phyloP scores from a whole-genome alignment of 768 basidiomycete genomes.

The Boletus pseudopeckii region DNA sequence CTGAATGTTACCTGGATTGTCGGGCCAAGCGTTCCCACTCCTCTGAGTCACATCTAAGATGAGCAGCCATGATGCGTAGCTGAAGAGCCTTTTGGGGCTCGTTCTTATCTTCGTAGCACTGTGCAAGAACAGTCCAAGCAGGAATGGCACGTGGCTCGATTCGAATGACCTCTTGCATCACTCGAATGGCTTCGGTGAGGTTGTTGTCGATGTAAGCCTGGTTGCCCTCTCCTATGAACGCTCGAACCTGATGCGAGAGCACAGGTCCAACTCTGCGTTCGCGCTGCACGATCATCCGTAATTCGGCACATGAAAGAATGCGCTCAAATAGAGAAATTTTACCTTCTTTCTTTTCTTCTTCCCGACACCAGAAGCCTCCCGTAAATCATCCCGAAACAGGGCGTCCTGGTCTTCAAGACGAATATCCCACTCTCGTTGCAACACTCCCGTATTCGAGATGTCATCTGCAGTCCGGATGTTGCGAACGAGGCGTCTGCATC shows the following conservation, averaged over 20 bases:
- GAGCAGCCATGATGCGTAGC: conserved; percentile 41
- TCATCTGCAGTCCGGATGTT: conserved; percentile 49
- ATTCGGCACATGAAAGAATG: background rate
- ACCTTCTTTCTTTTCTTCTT: conserved; percentile 46
- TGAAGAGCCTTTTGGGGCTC: conserved; percentile 13
- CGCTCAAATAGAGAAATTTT: background rate
- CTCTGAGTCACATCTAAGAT: conserved; percentile 76
- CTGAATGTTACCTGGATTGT: conserved; percentile 60
- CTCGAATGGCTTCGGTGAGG: conserved; percentile 61
- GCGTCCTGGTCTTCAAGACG: conserved; percentile 53
- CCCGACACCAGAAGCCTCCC: conserved; percentile 66
- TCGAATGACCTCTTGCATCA: conserved; percentile 88
- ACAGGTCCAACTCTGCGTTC: conserved; percentile 4
- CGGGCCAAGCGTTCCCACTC: conserved; percentile 80
- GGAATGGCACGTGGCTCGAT: conserved; percentile 81
- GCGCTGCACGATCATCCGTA: background rate
- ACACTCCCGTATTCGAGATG: conserved; percentile 29
- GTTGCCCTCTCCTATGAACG: conserved; percentile 74
- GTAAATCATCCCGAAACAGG: conserved; percentile 67
- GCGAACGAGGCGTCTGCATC: conserved; percentile 59
- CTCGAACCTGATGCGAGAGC: conserved; percentile 8
- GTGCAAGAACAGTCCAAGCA: conserved; percentile 69
- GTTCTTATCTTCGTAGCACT: conserved; percentile 8
- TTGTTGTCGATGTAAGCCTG: conserved; percentile 77
- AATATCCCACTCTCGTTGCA: background rate